Evolutionary conservation across 257 asterid species (phyloP), one percentile per base, ranked within the genome.

Genomic region (Euphrasia confusa): DNA sequence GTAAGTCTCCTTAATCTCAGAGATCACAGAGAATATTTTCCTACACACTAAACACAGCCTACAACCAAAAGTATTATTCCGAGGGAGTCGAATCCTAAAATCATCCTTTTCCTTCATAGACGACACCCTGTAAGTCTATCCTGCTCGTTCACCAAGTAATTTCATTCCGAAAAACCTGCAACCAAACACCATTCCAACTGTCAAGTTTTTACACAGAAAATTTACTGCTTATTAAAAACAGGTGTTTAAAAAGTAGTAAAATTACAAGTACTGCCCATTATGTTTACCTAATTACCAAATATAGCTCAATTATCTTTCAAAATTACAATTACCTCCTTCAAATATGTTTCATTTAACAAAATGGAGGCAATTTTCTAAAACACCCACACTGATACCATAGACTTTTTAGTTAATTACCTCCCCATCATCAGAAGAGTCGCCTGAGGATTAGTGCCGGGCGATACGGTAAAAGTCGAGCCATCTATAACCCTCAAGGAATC

Each of bases 381-480:
- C 54, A 14, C n/a, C n/a, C 15, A 48, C 54, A 49, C 1, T 3
- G 10, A 49, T 14, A 10, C 15, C 50, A 44, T 5, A 44, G 6
- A 44, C 7, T n/a, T 49, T 8, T 37, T 1, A 49, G 17, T 15
- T 4, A 49, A 1, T 72, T 58, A 73, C 77, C 78, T 74, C 63
- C 95, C 99, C 67, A 92, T 73, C 97, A 92, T 89, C 60, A 92
- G 75, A 48, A 92, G 80, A 55, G 94, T 93, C 24, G 97, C 99
- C 76, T 87, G 97, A 58, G 99, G 97, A 72, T 89, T 89, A 42
- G 98, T 92, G 35, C 98, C 98, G 0, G 95, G 98, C 0, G 98
- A 91, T 9, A 91, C 69, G 0, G 77, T 65, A 54, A 91, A 77
- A 0, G 74, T 71, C 0, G 98, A 88, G 37, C 97, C 95, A 74